These are phyloP conservation scores for Puccinia polysora DNA, from an alignment of 1,284 basidiomycete genomes.

Conservation along the genomic window DNA sequence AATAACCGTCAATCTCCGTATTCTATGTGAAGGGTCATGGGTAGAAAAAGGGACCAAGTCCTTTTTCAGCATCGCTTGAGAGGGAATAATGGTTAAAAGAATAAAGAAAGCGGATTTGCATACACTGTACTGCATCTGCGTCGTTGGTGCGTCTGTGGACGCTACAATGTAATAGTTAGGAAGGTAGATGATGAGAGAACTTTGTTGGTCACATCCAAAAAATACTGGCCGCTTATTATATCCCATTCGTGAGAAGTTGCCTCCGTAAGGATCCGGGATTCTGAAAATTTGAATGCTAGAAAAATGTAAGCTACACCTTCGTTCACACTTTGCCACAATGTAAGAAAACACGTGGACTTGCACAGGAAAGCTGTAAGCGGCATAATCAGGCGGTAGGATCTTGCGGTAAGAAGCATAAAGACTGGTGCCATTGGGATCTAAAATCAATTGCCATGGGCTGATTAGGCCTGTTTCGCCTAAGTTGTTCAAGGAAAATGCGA, in stretches of 20 bases:
- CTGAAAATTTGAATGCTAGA: neutral
- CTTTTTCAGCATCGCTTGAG: neutral
- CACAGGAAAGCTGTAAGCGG: slow-evolving; percentile 38
- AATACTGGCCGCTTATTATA: slow-evolving; percentile 42
- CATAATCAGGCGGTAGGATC: slow-evolving; percentile 34
- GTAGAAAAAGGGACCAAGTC: neutral
- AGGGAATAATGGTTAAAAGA: neutral
- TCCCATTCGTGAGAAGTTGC: slow-evolving; percentile 40
- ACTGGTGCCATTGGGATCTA: slow-evolving; percentile 43
- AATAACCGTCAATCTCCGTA: slow-evolving; percentile 42
- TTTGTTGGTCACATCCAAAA: slow-evolving; percentile 33
- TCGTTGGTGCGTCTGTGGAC: slow-evolving; percentile 39
- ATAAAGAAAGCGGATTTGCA: neutral
- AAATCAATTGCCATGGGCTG: neutral
- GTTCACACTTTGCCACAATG: too few species aligned
- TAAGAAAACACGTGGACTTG: slow-evolving; percentile 3
- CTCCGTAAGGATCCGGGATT: slow-evolving; percentile 41
- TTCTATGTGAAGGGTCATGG: slow-evolving; percentile 8
- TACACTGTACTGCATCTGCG: slow-evolving; percentile 41
- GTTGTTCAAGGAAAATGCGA: neutral
- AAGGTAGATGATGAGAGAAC: slow-evolving; percentile 36
- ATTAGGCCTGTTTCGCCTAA: neutral
- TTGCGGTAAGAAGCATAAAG: slow-evolving; percentile 38
- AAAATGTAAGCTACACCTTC: neutral
- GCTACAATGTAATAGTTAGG: slow-evolving; percentile 40